These are phyloP conservation scores for Talaromyces proteolyticus DNA, from an alignment of 495 filamentous ascomycete genomes.

Conservation along the genomic window DNA sequence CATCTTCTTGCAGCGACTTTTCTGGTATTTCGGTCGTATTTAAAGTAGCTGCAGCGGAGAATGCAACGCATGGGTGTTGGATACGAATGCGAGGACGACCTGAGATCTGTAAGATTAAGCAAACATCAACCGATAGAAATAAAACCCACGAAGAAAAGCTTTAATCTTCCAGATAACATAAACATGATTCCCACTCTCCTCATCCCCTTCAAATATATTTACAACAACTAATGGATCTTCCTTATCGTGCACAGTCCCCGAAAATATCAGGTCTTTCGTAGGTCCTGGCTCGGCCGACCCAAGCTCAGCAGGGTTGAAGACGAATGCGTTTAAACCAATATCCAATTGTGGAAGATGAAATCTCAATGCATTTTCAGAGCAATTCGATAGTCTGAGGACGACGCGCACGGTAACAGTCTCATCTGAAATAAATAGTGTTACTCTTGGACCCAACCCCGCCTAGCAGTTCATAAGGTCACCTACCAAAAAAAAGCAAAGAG, in stretches of 20 bases:
- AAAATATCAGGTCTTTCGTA: conserved; percentile 61
- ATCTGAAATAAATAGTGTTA: conserved; percentile 67
- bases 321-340: conserved; percentile 64
- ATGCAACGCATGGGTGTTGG: conserved; percentile 70
- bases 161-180: conserved; percentile 78
- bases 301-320: conserved; percentile 52
- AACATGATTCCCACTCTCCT: conserved; percentile 49
- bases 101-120: conserved; percentile 15
- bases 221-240: conserved; percentile 59
- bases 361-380: conserved; percentile 51
- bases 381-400: conserved; percentile 61
- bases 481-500: conserved; percentile 66
- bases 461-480: conserved; percentile 20
- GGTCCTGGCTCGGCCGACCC: conserved; percentile 40
- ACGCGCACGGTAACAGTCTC: conserved; percentile 70
- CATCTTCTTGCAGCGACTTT: conserved; percentile 46
- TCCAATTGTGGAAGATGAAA: conserved; percentile 56
- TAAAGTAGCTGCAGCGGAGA: conserved; percentile 66
- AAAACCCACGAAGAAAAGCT: conserved; percentile 58
- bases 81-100: conserved; percentile 72
- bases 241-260: conserved; percentile 49
- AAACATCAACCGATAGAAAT: background rate
- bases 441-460: conserved; percentile 15
- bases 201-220: conserved; percentile 47
- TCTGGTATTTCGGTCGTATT: conserved; percentile 49